Conservation (phyloP, 2,329 filamentous ascomycete genomes). For the Trichoderma semiorbis region DNA sequence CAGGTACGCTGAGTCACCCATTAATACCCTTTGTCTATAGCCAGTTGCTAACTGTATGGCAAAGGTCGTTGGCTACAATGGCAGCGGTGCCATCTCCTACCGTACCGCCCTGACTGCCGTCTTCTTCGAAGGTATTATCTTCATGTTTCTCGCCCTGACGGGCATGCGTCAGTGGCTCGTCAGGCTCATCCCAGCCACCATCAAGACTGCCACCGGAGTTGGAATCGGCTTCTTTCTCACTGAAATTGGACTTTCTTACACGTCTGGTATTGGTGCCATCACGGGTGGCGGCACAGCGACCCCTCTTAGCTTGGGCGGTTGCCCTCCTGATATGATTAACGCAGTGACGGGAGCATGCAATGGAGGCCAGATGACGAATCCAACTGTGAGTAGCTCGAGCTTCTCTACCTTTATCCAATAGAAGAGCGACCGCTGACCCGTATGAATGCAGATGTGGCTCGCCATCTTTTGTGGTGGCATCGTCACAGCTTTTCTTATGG, state of each 20-base stretch:
- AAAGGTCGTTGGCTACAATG: constrained; percentile 57
- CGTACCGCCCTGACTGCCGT: constrained; percentile 59
- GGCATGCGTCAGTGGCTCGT: constrained; percentile 72
- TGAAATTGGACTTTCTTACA: constrained; percentile 68
- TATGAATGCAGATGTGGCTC: constrained; percentile 65
- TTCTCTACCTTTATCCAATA: background rate
- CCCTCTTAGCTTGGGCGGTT: constrained; percentile 75
- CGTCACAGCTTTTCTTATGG: constrained; percentile 76
- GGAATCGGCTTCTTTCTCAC: constrained; percentile 64
- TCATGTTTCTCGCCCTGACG: constrained; percentile 60
- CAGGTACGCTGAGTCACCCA: constrained; percentile 36
- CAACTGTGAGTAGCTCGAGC: constrained; percentile 49
- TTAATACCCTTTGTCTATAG: background rate
- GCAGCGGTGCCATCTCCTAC: constrained; percentile 55
- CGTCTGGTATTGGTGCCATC: constrained; percentile 77
- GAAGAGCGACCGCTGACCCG: constrained; percentile 6
- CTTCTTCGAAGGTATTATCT: constrained; percentile 63
- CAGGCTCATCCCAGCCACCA: constrained; percentile 59
- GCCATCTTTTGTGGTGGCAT: constrained; percentile 79
- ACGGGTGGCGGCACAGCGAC: constrained; percentile 64
- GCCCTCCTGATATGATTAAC: constrained; percentile 54
- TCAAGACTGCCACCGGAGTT: constrained; percentile 63
- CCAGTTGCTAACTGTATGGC: background rate
- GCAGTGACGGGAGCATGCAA: constrained; percentile 47
- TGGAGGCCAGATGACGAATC: constrained; percentile 69